Base-by-base conservation (phyloP, 2,329 filamentous ascomycete genomes). In the Aspergillus japonicus region DNA sequence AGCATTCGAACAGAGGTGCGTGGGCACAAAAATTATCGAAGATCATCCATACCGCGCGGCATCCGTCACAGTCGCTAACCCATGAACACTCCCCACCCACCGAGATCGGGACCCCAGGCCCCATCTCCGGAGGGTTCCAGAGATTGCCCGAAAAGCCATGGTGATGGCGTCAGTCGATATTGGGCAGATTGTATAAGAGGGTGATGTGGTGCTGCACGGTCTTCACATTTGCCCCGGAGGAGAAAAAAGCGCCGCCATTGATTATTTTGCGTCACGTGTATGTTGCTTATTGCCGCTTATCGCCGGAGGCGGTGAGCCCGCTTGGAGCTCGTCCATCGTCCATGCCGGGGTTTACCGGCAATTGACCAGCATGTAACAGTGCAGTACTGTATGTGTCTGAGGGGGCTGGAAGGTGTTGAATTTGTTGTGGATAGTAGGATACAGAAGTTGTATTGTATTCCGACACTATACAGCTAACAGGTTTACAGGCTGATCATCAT, bases 1-100 rank as follows among this genome's bases (percentile, higher is more conserved):
- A 66, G 62, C 19, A 52, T n/a, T n/a, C 35, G 29, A n/a, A 23
- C 24, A 12, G 10, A 29, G 8, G 26, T 10, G 26, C 33, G 5
- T 2, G 33, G 10, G 11, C 16, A 42, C 23, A 42, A 10, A 44
- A 6, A 26, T 6, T 0, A 16, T 16, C 14, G 33, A 16, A 35
- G 42, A 5, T 16, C 35, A 51, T 48, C 71, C 35, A 12, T 72
- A 80, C 77, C 71, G 71, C 24, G 72, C 58, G 59, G 67, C 66
- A 44, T 76, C 71, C 23, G 72, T 72, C 50, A 78, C 75, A 2
- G 77, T 78, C 26, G 78, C 77, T 53, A 80, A 68, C 5, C 68
- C 69, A 35, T 76, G 76, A 53, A 59, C 39, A 19, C 60, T 66
- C 12, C 62, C 59, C 19, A 63, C 19, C 5, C 62, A 61, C 29